Evolutionary conservation across 2,329 filamentous ascomycete genomes (phyloP), one percentile per base, ranked within the genome.

Genomic region (Pseudogymnoascus sp.): DNA sequence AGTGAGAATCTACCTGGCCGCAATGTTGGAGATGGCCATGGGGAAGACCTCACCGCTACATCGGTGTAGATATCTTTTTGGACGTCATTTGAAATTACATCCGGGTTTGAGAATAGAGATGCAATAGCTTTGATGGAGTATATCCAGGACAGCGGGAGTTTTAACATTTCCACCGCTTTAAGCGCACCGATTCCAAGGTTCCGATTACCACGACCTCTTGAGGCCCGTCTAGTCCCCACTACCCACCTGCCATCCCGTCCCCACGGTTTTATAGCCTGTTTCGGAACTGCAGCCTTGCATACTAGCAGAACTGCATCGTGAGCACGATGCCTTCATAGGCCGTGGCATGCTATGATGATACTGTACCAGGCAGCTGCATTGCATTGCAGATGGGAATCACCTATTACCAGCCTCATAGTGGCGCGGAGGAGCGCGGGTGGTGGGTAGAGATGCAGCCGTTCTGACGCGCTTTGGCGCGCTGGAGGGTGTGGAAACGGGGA

Each of bases 301-400:
- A 52, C 12, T 52, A 23, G 43, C 23, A 3, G 23, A 31, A 52
- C 23, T 12, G 43, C 7, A 52, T 31, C 9, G 23, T 11, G 7
- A 7, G 6, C 14, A 28, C 31, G 14, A 52, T 28, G 43, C 43
- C 43, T 33, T 40, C 38, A 40, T 40, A 40, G 38, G 38, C 77
- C 38, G n/a, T 40, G 7, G 16, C 14, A 18, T 40, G n/a, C 38
- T 18, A 40, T 18, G n/a, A 18, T n/a, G 38, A 40, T 40, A 4
- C 1, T n/a, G 3, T 18, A 7, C 0, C 11, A 43, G 40, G 18
- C 11, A 43, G 40, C 9, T 23, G 18, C 18, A 21, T 43, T 43
- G 40, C 9, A 43, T 43, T 43, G 9, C 40, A 43, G 14, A 16
- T 52, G 8, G 86, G 83, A 0, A 75, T 75, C 0, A 88, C 87